Evolutionary conservation across 768 basidiomycete genomes (phyloP), one percentile per base, ranked within the genome.

Genomic region (Naganishia kalamii): DNA sequence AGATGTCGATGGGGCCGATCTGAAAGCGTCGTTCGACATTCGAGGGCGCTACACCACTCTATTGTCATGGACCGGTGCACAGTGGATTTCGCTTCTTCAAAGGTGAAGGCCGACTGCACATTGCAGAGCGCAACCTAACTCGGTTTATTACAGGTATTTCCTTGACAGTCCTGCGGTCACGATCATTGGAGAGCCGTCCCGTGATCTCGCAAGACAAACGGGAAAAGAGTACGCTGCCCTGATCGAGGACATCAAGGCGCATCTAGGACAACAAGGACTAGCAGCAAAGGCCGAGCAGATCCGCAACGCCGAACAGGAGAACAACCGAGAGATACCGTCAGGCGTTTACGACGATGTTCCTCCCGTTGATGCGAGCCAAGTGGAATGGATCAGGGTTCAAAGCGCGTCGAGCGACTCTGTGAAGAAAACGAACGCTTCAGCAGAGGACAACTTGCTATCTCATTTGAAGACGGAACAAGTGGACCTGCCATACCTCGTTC

Each of bases 301-400:
- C 13, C 86, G 90, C 70, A 84, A 81, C 35, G 91, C 96, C 4
- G 93, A 97, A 79, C 83, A 83, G 23, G 89, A 92, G 73, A 89
- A 98, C 74, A 88, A 89, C 64, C 80, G 79, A 66, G 85, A 87
- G 15, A 91, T 97, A 44, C 94, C 96, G 2, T 80, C 81, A 15
- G 86, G 89, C 27, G 82, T 97, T 65, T 78, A 98, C 35, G 87
- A 85, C 2, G 81, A 83, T 13, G 98, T 98, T 82, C 88, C 87
- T 19, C 85, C 97, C 29, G 93, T 93, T 0, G 85, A 89, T 70
- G 90, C 94, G 41, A 69, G 75, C 65, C 88, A 84, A 65, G 92
- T 99, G 69, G 85, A 88, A 7, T 98, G 93, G 91, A 92, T 98
- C 63, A 86, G 88, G 2, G 85, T 86, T 17, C 81, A 86, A 69